Evolutionary conservation across 2,329 filamentous ascomycete species (phyloP).

Genomic region (Thielaviopsis ethacetica): DNA sequence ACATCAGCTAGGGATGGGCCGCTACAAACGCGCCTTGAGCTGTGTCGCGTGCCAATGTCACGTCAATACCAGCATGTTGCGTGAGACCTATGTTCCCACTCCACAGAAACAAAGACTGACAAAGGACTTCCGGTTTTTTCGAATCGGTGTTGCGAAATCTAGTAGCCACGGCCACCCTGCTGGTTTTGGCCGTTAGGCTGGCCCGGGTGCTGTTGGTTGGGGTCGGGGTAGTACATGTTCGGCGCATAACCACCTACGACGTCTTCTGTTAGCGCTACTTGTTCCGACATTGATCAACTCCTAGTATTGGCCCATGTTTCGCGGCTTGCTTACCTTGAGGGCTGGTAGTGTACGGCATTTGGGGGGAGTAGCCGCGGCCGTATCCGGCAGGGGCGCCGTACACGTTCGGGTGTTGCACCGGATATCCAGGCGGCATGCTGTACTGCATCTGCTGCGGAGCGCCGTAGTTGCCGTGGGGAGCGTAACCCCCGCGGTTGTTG

Average conservation of each 20-base stretch:
- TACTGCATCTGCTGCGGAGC: conserved; percentile 23
- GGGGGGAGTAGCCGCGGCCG: conserved; percentile 24
- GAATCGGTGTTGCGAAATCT: conserved; percentile 12
- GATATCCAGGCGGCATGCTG: conserved; percentile 13
- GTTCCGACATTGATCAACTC: not conserved
- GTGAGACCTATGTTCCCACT: not conserved
- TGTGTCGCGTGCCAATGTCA: not conserved
- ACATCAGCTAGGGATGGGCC: not conserved
- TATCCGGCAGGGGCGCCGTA: conserved; percentile 21
- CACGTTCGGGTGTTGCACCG: conserved; percentile 20
- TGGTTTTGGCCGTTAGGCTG: conserved; percentile 19
- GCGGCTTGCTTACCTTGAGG: conserved; percentile 26
- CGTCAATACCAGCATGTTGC: not conserved
- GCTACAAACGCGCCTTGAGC: no score
- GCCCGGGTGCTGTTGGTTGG: conserved; percentile 22
- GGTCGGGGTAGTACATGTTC: conserved; percentile 25
- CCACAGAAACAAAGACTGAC: no score
- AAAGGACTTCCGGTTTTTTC: not conserved
- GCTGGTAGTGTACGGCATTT: conserved; percentile 21
- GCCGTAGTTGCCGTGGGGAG: conserved; percentile 26
- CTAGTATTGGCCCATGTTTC: not conserved
- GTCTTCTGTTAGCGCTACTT: not conserved
- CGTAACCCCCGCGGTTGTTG: conserved; percentile 23
- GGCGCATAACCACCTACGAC: conserved; percentile 2
- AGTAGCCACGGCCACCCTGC: conserved; percentile 26